Conservation (phyloP, 2,329 filamentous ascomycete genomes). For the Graphium sp. region DNA sequence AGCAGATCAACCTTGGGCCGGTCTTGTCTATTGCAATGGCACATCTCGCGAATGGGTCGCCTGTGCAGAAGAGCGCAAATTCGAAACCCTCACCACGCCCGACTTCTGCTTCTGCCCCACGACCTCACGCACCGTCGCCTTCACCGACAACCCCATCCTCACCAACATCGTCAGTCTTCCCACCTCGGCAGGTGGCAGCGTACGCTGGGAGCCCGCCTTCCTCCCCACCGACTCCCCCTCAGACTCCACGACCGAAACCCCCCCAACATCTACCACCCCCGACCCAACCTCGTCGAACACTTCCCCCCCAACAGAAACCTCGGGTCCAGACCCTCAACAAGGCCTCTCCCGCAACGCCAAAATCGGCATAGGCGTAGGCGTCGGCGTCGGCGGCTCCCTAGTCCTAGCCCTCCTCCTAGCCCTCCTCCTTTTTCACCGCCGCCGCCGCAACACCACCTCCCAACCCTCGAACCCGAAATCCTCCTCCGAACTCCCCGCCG, state of each 20-base stretch:
- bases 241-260: conserved; percentile 1
- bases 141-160: conserved; percentile 10
- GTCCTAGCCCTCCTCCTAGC: conserved; percentile 8
- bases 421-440: conserved; percentile 8
- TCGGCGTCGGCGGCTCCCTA: conserved; percentile 7
- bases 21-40: conserved; percentile 16
- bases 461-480: conserved; percentile 2
- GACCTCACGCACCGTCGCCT: conserved; percentile 10
- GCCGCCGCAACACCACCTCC: not conserved
- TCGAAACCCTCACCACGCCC: conserved; percentile 9
- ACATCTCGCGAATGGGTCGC: conserved; percentile 14
- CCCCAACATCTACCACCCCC: conserved; percentile 2
- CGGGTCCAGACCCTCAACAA: not conserved
- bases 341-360: conserved; percentile 10
- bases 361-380: conserved; percentile 9
- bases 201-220: conserved; percentile 10
- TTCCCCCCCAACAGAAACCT: not conserved
- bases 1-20: conserved; percentile 14
- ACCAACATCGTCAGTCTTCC: conserved; percentile 12
- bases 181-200: conserved; percentile 9
- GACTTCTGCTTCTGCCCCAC: conserved; percentile 14
- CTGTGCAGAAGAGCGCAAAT: conserved; percentile 11
- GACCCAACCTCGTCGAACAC: not conserved
- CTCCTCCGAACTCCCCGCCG: conserved; percentile 2
- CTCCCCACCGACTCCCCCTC: conserved; percentile 8